Evolutionary conservation across 1,284 basidiomycete genomes (phyloP), one percentile per base, ranked within the genome.

Genomic region (Ustilago xerochloae): DNA sequence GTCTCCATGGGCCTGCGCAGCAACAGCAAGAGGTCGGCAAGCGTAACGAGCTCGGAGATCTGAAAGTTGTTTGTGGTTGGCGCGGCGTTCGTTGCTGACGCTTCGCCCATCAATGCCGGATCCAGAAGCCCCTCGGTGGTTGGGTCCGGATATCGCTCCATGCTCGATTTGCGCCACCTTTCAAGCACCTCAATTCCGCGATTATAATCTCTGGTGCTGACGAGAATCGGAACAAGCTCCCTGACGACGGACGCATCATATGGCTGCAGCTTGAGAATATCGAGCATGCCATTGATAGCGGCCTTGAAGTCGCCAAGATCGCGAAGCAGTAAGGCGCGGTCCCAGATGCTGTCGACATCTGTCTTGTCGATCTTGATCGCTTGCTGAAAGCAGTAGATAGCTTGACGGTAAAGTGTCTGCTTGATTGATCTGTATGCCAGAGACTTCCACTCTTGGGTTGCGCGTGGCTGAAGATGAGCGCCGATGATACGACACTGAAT

Each of bases 331-430:
- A 89, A 87, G 0, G 94, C 93, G 2, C 94, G 89, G 76, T 98
- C 94, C 93, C 93, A 97, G 24, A 96, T 88, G 1, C 92, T 91
- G 64, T 92, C 90, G 9, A 93, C 88, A 70, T 97, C 94, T 5
- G 88, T 87, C 6, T 92, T 91, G 80, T 95, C 91, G 26, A 92
- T 87, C 68, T 88, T 90, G 80, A 91, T 89, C 0, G 93, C 89
- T 81, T 97, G 95, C 0, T 91, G 88, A 78, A 92, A 92, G 82
- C 96, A 98, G 83, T 98, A 97, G 28, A 97, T 86, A 0, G 94
- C 92, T 85, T 98, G 94, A 57, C 93, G 90, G 45, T 89, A 88
- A 63, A 90, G 89, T 3, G 90, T 92, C 28, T 90, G 84, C 7
- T 89, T 88, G 71, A 92, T 92, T 74, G 52, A 57, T 5, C 63